These are phyloP conservation scores for Penicillium pancosmium DNA, from an alignment of 495 filamentous ascomycete species.

Conservation along the genomic window DNA sequence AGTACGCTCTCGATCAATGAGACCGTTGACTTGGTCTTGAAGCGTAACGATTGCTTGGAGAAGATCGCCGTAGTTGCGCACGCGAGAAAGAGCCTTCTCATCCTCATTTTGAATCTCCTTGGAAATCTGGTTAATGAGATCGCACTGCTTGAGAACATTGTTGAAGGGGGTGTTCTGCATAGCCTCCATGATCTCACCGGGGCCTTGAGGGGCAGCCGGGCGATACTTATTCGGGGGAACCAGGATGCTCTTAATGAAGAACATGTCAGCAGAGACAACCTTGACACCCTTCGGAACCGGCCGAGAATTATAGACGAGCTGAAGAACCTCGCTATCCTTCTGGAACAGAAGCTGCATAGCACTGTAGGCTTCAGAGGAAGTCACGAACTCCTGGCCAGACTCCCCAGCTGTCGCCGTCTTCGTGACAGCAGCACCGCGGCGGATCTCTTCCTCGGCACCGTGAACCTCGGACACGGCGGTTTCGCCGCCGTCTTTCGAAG, in stretches of 20 bases:
- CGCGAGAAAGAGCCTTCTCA: slow-evolving; percentile 42
- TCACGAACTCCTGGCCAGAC: slow-evolving; percentile 66
- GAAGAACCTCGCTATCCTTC: slow-evolving; percentile 78
- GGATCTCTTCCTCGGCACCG: slow-evolving; percentile 71
- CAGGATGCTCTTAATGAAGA: slow-evolving; percentile 83
- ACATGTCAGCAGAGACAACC: slow-evolving; percentile 76
- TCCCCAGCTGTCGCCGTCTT: slow-evolving; percentile 34
- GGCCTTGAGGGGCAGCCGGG: slow-evolving; percentile 80
- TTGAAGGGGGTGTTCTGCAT: slow-evolving; percentile 85
- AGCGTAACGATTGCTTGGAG: slow-evolving; percentile 75
- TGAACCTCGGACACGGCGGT: slow-evolving; percentile 40
- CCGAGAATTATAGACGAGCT: slow-evolving; percentile 79
- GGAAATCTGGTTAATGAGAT: slow-evolving; percentile 72
- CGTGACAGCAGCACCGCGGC: slow-evolving; percentile 47
- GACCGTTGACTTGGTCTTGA: slow-evolving; percentile 86
- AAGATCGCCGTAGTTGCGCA: slow-evolving; percentile 61
- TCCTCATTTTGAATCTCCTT: slow-evolving; percentile 63
- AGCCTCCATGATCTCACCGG: slow-evolving; percentile 77
- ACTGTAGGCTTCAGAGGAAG: slow-evolving; percentile 73
- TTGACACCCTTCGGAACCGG: slow-evolving; percentile 52
- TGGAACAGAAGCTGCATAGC: slow-evolving; percentile 79
- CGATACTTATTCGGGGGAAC: slow-evolving; percentile 92
- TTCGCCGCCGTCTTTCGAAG: slow-evolving; percentile 37
- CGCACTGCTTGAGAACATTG: slow-evolving; percentile 70
- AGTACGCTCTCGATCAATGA: slow-evolving; percentile 86